These are phyloP conservation scores for Oenanthe sinensis DNA, from an alignment of 129 eudicot genomes.

Conservation along the genomic window DNA sequence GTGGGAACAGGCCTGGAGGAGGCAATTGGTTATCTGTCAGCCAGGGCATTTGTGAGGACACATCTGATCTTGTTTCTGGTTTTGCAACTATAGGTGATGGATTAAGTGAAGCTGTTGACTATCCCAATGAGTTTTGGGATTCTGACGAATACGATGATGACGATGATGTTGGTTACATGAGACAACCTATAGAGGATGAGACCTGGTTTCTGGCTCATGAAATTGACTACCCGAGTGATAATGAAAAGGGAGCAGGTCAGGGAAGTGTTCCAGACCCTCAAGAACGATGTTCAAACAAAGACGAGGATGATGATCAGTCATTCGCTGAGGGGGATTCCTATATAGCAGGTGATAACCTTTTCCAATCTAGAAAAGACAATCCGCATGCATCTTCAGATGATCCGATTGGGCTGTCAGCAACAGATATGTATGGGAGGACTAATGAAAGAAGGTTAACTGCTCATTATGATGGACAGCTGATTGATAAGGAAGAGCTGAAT, in stretches of 20 bases:
- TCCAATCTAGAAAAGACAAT: constrained; percentile 48
- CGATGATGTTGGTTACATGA: constrained; percentile 94
- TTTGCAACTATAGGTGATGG: constrained; percentile 98
- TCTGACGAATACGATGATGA: constrained; percentile 98
- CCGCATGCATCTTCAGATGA: constrained; percentile 44
- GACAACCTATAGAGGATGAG: constrained; percentile 99
- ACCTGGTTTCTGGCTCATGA: constrained; percentile 98
- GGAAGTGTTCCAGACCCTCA: constrained; percentile 58
- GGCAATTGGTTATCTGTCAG: constrained; percentile 99
- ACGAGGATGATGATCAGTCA: constrained; percentile 84
- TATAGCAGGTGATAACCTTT: constrained; percentile 60
- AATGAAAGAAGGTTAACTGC: constrained; percentile 36
- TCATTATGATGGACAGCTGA: constrained; percentile 73
- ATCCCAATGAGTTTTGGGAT: constrained; percentile 93
- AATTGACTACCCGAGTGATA: constrained; percentile 95
- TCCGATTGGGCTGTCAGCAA: constrained; percentile 40
- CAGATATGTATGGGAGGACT: constrained; percentile 39
- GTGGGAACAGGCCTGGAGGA: constrained; percentile 70
- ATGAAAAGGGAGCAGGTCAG: constrained; percentile 74
- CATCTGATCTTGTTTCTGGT: constrained; percentile 89
- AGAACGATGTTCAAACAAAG: constrained; percentile 58
- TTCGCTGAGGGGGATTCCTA: constrained; percentile 89
- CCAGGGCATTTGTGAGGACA: constrained; percentile 88
- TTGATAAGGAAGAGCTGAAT: constrained; percentile 75
- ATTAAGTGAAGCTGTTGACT: constrained; percentile 80